Base-by-base conservation (phyloP, 768 basidiomycete species). In the Pleurotus platypus region DNA sequence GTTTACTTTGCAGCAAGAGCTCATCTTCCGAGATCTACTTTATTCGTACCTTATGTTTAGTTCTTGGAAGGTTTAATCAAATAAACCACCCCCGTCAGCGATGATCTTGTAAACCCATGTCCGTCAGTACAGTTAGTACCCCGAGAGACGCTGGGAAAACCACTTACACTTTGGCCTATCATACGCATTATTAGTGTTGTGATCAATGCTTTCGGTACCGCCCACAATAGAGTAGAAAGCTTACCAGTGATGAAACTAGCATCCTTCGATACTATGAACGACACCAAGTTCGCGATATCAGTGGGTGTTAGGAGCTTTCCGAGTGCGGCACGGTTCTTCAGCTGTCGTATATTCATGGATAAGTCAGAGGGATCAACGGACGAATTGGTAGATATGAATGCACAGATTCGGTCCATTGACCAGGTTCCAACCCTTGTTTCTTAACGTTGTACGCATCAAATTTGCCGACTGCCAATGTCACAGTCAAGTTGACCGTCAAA, bases 211-310 rank as follows among this genome's bases (percentile, higher is more conserved):
- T 30, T 6, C 30, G 30, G 30, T 30, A 30, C 3, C 30, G 30
- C 30, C 2, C 8, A 30, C 30, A 9, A 11, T 11, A 35, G 8
- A 11, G 11, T 8, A 11, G 30, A 35, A 3, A 35, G 24, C 51
- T 16, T 9, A 40, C 51, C 51, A 20, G 51, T 54, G 15, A 54
- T 54, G 38, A 54, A 42, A 42, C 64, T 61, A 9, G 72, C 67
- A 13, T 72, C 70, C 47, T 70, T 67, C 24, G 68, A 69, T n/a
- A 65, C 64, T 1, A 73, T 64, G 48, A 67, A 73, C 8, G 70
- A 72, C 2, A 74, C 71, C 7, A 71, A 37, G 16, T 65, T 63
- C 12, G 72, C 68, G 9, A 75, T 49, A 12, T 72, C 65, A 11
- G 66, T 61, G 0, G 70, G 62, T 3, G 60, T 56, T 7, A 64